These are phyloP conservation scores for Chrysoporthe cubensis DNA, from an alignment of 2,329 filamentous ascomycete species.

Conservation along the genomic window DNA sequence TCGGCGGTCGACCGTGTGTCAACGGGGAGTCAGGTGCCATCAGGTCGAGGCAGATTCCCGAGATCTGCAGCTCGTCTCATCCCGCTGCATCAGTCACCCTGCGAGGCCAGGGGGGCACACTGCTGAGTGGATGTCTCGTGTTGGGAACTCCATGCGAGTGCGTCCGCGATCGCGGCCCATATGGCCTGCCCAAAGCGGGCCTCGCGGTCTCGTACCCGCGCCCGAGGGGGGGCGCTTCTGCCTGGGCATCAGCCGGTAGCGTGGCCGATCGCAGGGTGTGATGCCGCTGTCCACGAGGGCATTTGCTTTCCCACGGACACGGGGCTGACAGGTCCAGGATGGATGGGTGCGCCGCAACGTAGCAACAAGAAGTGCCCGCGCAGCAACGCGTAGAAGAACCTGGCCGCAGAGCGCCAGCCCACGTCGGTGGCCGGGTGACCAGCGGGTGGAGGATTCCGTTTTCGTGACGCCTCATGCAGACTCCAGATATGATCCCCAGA, in stretches of 20 bases:
- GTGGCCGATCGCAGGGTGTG: not conserved
- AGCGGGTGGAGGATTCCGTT: not conserved
- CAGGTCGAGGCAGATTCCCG: not conserved
- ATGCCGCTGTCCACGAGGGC: not conserved
- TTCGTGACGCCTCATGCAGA: not conserved
- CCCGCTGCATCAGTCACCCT: not conserved
- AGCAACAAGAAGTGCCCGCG: not conserved
- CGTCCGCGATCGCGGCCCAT: not conserved
- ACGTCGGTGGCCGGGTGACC: not conserved
- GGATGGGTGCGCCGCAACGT: not conserved
- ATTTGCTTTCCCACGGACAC: not conserved
- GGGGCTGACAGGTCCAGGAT: not conserved
- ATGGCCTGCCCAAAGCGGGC: not conserved
- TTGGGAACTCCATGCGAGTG: not conserved
- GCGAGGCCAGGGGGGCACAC: too few relatives aligned
- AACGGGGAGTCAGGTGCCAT: not conserved
- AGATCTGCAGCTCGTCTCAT: not conserved
- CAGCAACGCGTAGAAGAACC: not conserved
- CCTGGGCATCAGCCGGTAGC: not conserved
- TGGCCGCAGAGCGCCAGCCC: not conserved
- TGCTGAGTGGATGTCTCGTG: not conserved
- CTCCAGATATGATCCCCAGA: not conserved
- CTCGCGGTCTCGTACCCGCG: not conserved
- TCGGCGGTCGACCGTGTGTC: not conserved
- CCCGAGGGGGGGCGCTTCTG: not conserved